phyloP scores from a whole-genome alignment of 768 basidiomycete species.

The Porphyrellus cyaneotinctus region DNA sequence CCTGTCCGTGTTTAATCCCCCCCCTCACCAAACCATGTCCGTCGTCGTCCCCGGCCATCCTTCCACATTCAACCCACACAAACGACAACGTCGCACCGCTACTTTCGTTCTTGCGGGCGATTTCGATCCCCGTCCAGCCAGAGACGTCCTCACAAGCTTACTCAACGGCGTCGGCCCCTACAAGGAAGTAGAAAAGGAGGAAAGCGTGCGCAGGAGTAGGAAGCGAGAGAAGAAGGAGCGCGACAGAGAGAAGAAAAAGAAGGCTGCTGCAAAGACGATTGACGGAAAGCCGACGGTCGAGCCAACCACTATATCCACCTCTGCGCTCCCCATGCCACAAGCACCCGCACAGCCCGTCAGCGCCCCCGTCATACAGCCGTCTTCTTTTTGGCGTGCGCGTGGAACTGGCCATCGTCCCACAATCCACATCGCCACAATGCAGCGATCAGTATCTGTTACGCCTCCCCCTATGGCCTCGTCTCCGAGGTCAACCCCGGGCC shows the following conservation, averaged over 20 bases:
- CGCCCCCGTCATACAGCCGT: slow-evolving; percentile 34
- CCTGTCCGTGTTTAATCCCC: slow-evolving; percentile 19
- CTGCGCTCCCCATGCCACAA: slow-evolving; percentile 15
- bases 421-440: slow-evolving; percentile 66
- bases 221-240: slow-evolving; percentile 48
- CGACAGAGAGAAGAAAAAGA: slow-evolving; percentile 47
- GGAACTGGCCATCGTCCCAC: slow-evolving; percentile 43
- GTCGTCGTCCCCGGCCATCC: slow-evolving; percentile 15
- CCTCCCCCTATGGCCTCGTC: slow-evolving; percentile 66
- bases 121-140: slow-evolving; percentile 61
- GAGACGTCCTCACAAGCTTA: slow-evolving; percentile 77
- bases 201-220: slow-evolving; percentile 50
- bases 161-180: slow-evolving; percentile 72
- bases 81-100: slow-evolving; percentile 55
- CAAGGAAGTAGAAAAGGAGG: slow-evolving; percentile 57
- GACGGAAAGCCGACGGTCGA: slow-evolving; percentile 31
- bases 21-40: slow-evolving; percentile 17
- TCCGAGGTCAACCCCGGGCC: slow-evolving; percentile 70
- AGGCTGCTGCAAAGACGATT: slow-evolving; percentile 32
- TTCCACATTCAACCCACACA: slow-evolving; percentile 22
- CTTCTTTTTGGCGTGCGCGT: slow-evolving; percentile 63
- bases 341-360: slow-evolving; percentile 25
- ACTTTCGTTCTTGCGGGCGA: slow-evolving; percentile 72
- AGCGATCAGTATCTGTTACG: slow-evolving; percentile 70
- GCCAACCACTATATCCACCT: slow-evolving; percentile 11